These are phyloP conservation scores for Cercis canadensis DNA, from an alignment of 306 rosid genomes.

Conservation along the genomic window DNA sequence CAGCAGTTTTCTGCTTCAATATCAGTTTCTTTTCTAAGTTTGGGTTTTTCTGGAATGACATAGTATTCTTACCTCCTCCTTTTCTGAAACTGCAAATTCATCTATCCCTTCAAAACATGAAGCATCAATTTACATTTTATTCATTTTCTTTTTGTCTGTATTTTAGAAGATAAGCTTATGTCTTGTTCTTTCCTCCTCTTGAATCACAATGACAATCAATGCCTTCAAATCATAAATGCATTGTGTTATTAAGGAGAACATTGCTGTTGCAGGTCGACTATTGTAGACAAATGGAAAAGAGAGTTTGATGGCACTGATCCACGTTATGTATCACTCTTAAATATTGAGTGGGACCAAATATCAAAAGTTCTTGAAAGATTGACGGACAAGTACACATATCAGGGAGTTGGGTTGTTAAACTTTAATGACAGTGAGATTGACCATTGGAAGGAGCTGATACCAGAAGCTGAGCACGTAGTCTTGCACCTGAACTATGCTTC, in stretches of 20 bases:
- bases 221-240: background rate
- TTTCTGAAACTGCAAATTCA: conserved; percentile 15
- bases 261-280: conserved; percentile 49
- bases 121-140: conserved; percentile 26
- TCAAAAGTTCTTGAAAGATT: conserved; percentile 53
- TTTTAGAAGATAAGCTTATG: conserved; percentile 20
- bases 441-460: conserved; percentile 72
- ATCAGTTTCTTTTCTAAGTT: conserved; percentile 8
- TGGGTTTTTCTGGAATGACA: conserved; percentile 16
- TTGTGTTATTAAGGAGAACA: conserved; percentile 8
- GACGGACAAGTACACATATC: conserved; percentile 57
- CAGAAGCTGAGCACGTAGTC: conserved; percentile 67
- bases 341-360: conserved; percentile 76
- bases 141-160: background rate
- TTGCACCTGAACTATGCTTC: conserved; percentile 58
- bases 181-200: conserved; percentile 16
- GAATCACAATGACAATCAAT: conserved; percentile 13
- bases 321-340: conserved; percentile 57
- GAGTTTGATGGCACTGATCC: conserved; percentile 48
- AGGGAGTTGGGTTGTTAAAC: conserved; percentile 82
- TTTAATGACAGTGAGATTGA: conserved; percentile 74
- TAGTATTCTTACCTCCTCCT: conserved; percentile 15
- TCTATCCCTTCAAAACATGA: conserved; percentile 10
- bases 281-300: conserved; percentile 44
- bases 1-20: conserved; percentile 14